Conservation (phyloP, 2,329 filamentous ascomycete genomes). For the Cercospora janseana region DNA sequence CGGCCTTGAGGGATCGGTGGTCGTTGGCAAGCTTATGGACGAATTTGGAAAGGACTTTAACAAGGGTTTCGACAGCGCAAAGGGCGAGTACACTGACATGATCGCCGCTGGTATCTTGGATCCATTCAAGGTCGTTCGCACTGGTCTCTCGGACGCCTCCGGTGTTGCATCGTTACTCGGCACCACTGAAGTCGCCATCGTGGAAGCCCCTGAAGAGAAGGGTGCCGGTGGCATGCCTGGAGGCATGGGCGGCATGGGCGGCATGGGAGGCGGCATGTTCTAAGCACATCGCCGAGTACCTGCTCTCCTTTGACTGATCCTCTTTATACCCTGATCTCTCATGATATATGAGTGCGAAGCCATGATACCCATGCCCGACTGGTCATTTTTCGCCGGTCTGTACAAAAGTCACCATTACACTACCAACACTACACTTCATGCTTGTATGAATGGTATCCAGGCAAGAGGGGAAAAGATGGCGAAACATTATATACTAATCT, state of each 20-base stretch:
- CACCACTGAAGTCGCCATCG: slow-evolving; percentile 96
- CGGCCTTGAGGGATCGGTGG: slow-evolving; percentile 88
- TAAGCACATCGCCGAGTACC: slow-evolving; percentile 24
- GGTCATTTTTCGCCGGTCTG: slow-evolving; percentile 13
- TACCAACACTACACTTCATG: slow-evolving; percentile 17
- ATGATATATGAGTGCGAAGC: slow-evolving; percentile 22
- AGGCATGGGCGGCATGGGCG: slow-evolving; percentile 61
- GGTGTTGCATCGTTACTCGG: slow-evolving; percentile 95
- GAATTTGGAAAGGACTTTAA: slow-evolving; percentile 92
- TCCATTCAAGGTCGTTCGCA: slow-evolving; percentile 98
- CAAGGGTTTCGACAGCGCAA: slow-evolving; percentile 94
- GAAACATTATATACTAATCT: slow-evolving; percentile 13
- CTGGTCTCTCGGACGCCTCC: slow-evolving; percentile 87
- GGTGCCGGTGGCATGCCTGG: slow-evolving; percentile 50
- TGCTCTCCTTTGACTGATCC: neutral
- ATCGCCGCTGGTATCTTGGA: slow-evolving; percentile 95
- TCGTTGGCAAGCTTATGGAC: slow-evolving; percentile 96
- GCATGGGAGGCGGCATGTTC: slow-evolving; percentile 50
- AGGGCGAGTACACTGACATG: slow-evolving; percentile 99
- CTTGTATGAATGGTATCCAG: slow-evolving; percentile 10
- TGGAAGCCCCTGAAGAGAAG: slow-evolving; percentile 95
- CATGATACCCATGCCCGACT: slow-evolving; percentile 22
- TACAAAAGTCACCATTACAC: slow-evolving; percentile 15
- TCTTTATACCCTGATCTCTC: slow-evolving; percentile 19
- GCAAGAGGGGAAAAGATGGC: slow-evolving; percentile 3